Percentiles rank a stretch among this genome's conserved stretches.
phyloP scores from a whole-genome alignment of 2,329 filamentous ascomycete genomes.

The Aspergillus sojae region DNA sequence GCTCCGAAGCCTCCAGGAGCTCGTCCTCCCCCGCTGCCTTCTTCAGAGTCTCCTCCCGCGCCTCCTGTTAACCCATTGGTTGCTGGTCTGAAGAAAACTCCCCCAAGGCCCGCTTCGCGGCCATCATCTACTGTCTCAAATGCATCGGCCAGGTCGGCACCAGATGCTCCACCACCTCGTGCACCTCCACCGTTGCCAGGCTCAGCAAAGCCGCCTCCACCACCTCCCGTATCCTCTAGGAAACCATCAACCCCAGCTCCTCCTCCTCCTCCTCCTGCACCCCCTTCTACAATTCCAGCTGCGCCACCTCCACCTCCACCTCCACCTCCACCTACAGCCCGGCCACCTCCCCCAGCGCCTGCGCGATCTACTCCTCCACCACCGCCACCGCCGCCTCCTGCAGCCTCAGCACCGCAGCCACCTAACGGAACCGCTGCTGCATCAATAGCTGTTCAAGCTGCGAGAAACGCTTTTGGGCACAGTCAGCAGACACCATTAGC shows the following conservation, averaged over 20 bases:
- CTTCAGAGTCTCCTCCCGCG: conserved; percentile 51
- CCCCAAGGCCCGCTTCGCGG: conserved; percentile 53
- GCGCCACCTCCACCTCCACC: conserved; percentile 48
- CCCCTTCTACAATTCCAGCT: conserved; percentile 47
- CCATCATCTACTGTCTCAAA: conserved; percentile 64
- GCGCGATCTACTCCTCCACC: conserved; percentile 55
- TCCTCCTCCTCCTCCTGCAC: conserved; percentile 48
- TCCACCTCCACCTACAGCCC: conserved; percentile 44
- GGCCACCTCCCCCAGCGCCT: conserved; percentile 44
- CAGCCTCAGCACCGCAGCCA: conserved; percentile 30
- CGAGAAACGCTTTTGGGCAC: conserved; percentile 58
- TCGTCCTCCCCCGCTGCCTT: conserved; percentile 50
- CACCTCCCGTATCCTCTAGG: conserved; percentile 58
- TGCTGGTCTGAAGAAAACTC: conserved; percentile 63
- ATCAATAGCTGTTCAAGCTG: conserved; percentile 62
- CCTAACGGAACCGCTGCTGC: conserved; percentile 45
- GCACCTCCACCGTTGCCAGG: conserved; percentile 69
- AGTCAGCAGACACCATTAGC: conserved; percentile 47
- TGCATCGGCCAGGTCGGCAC: conserved; percentile 54
- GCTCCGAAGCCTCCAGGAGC: conserved; percentile 58
- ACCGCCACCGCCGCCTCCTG: conserved; percentile 45
- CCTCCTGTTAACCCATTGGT: conserved; percentile 56
- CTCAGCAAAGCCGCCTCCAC: conserved; percentile 53
- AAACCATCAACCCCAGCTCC: conserved; percentile 60
- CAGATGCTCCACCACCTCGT: conserved; percentile 50